Conservation (phyloP, 305 asterid species). For the Caryopteris hybrid region DNA sequence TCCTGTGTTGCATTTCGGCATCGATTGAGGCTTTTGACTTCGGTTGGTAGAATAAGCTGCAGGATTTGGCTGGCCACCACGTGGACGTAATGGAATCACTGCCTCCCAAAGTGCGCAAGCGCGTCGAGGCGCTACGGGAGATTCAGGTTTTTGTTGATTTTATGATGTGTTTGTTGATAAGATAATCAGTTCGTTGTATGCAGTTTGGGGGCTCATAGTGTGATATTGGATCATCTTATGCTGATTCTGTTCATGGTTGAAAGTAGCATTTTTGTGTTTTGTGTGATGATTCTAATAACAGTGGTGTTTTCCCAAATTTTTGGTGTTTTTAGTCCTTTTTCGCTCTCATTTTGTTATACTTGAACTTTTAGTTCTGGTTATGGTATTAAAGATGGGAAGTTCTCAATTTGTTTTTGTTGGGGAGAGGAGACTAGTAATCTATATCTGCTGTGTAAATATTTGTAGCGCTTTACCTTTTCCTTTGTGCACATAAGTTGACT, state of each 20-base stretch:
- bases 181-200: background rate
- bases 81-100: constrained; percentile 40
- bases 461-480: background rate
- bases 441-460: background rate
- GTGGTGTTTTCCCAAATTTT: background rate
- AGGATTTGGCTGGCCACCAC: constrained; percentile 47
- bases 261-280: background rate
- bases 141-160: constrained; percentile 40
- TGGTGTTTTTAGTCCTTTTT: background rate
- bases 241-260: background rate
- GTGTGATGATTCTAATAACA: background rate
- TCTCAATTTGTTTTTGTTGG: background rate
- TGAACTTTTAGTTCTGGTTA: background rate
- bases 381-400: background rate
- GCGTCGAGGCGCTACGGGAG: constrained; percentile 46
- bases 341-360: background rate
- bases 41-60: constrained; percentile 61
- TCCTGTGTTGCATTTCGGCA: background rate
- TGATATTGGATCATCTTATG: background rate
- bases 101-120: constrained; percentile 50
- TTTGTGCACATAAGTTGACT: background rate
- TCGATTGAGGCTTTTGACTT: constrained; percentile 8
- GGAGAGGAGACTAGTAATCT: background rate
- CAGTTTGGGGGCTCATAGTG: background rate
- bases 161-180: background rate